Evolutionary conservation across 345 rosid species (phyloP).

Genomic region (Toxicodendron radicans): DNA sequence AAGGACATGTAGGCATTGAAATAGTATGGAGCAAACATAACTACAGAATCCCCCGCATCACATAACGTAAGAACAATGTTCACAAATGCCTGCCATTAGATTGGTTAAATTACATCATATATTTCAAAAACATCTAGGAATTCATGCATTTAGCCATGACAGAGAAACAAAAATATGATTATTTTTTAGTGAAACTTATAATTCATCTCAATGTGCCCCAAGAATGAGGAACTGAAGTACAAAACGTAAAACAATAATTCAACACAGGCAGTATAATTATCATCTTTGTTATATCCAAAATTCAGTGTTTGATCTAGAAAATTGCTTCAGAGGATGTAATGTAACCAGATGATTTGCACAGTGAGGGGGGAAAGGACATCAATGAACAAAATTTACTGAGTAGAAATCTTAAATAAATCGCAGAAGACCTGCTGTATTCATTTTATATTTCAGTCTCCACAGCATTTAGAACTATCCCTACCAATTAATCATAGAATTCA

Average conservation of each 20-base stretch:
- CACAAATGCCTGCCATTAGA: conserved; percentile 76
- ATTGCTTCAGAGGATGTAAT: not conserved
- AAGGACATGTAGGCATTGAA: conserved; percentile 96
- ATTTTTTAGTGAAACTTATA: not conserved
- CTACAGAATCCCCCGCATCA: conserved; percentile 85
- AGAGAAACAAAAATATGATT: not conserved
- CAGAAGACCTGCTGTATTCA: not conserved
- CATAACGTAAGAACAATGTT: conserved; percentile 82
- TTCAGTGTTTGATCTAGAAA: not conserved
- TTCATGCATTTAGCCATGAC: conserved; percentile 8
- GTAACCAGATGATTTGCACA: conserved; percentile 1
- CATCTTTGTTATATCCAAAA: not conserved
- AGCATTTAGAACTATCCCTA: not conserved
- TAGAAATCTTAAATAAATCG: not conserved
- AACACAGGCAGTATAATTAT: not conserved
- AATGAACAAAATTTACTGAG: not conserved
- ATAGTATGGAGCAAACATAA: conserved; percentile 97
- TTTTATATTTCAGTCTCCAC: not conserved
- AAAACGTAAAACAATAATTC: not conserved
- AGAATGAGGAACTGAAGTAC: not conserved
- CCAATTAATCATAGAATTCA: not conserved
- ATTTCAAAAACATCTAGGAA: not conserved
- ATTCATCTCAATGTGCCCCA: conserved; percentile 9
- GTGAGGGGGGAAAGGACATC: not conserved
- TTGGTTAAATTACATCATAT: conserved; percentile 7